Evolutionary conservation across 768 basidiomycete species (phyloP).

Genomic region (Tulasnella sp.): DNA sequence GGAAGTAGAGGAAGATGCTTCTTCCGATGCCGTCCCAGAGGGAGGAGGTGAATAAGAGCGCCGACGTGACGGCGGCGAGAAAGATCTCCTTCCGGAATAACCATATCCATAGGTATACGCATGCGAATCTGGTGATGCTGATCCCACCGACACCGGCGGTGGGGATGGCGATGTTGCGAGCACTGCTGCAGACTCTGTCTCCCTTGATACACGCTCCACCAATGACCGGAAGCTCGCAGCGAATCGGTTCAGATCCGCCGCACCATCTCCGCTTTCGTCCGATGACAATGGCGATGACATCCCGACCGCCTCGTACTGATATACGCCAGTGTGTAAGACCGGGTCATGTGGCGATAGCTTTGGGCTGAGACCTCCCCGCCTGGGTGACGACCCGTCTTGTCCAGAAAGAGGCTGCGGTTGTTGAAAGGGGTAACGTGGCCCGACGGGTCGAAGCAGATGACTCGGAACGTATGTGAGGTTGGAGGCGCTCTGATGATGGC

Average conservation of each 20-base stretch:
- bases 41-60: no score
- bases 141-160: neutral
- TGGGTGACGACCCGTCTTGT: neutral
- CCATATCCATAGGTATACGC: neutral
- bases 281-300: neutral
- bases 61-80: neutral
- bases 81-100: neutral
- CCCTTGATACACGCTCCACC: slow-evolving; percentile 5
- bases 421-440: neutral
- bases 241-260: slow-evolving; percentile 2
- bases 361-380: neutral
- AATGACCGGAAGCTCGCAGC: slow-evolving; percentile 3
- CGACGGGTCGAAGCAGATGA: slow-evolving; percentile 3
- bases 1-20: neutral
- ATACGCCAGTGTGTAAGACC: neutral
- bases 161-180: neutral
- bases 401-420: neutral
- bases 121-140: neutral
- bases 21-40: no score
- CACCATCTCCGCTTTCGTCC: neutral
- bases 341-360: neutral
- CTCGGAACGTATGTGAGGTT: slow-evolving; percentile 1
- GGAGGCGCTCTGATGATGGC: neutral
- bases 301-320: neutral
- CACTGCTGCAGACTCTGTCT: slow-evolving; percentile 1